A percentile compares a stretch with the other conserved stretches of the same genome.
These are phyloP conservation scores for Parachaetomium inaequale DNA, from an alignment of 495 filamentous ascomycete species.

Conservation along the genomic window DNA sequence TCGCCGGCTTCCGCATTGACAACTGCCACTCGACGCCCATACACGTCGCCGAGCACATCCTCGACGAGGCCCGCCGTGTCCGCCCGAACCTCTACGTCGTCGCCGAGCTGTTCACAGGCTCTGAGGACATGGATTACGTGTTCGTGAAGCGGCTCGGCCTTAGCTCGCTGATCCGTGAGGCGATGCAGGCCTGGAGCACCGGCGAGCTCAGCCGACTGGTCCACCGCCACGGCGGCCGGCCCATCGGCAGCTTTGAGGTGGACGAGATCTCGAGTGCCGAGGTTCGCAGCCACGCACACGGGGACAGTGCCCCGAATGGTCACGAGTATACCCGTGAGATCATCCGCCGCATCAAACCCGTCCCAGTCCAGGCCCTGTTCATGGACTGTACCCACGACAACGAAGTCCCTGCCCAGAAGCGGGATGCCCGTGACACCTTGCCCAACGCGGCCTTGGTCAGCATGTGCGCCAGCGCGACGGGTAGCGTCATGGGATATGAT, in stretches of 20 bases:
- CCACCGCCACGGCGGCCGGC: conserved; percentile 88
- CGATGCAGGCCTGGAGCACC: conserved; percentile 98
- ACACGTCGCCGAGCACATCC: conserved; percentile 85
- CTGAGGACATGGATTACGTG: conserved; percentile 90
- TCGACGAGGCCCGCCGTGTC: conserved; percentile 86
- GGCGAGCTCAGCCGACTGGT: conserved; percentile 86
- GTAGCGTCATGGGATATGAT: conserved; percentile 98
- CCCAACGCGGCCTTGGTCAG: conserved; percentile 92
- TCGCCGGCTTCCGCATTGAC: conserved; percentile 92
- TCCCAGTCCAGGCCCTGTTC: conserved; percentile 87
- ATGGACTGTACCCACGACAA: conserved; percentile 99
- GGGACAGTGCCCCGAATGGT: conserved; percentile 4
- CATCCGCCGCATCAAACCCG: conserved; percentile 69
- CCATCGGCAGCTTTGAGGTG: conserved; percentile 93
- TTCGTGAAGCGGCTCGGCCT: conserved; percentile 91
- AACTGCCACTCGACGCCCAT: conserved; percentile 98
- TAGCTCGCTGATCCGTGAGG: conserved; percentile 87
- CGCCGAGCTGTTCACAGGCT: conserved; percentile 94
- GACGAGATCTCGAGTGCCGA: conserved; percentile 54
- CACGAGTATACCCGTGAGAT: conserved; percentile 46
- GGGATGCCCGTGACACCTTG: conserved; percentile 89
- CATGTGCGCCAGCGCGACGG: conserved; percentile 91
- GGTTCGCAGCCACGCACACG: conserved; percentile 28
- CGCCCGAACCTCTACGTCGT: conserved; percentile 87
- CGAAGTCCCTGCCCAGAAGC: conserved; percentile 91